Conservation (phyloP, 495 filamentous ascomycete species). For the Talaromyces adpressus region DNA sequence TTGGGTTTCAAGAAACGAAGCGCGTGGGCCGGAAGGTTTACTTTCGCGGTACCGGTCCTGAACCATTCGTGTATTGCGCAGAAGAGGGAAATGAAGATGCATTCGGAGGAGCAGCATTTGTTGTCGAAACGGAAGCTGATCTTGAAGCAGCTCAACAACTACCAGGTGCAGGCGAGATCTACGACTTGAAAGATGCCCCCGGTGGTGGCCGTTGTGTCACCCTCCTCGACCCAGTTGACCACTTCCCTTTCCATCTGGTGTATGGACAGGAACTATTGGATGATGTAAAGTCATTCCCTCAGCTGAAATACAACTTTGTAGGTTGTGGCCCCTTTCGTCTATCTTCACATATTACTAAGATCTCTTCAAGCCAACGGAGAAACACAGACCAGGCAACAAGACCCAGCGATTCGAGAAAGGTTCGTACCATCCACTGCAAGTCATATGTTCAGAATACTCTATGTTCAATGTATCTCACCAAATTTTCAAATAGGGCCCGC, state of each 20-base stretch:
- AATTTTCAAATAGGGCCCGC: slow-evolving; percentile 41
- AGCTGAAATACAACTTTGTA: slow-evolving; percentile 14
- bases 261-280: slow-evolving; percentile 16
- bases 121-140: slow-evolving; percentile 47
- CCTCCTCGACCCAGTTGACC: slow-evolving; percentile 21
- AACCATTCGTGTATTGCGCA: slow-evolving; percentile 47
- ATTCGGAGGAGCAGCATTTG: slow-evolving; percentile 47
- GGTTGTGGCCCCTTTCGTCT: neutral
- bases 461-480: too few species aligned
- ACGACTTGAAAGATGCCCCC: slow-evolving; percentile 15
- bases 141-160: slow-evolving; percentile 19
- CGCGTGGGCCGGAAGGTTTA: slow-evolving; percentile 39
- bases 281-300: neutral
- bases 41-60: slow-evolving; percentile 48
- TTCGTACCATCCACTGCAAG: slow-evolving; percentile 12
- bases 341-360: slow-evolving; percentile 3
- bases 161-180: slow-evolving; percentile 4
- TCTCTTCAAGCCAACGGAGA: slow-evolving; percentile 11
- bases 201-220: slow-evolving; percentile 20
- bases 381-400: slow-evolving; percentile 7
- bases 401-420: slow-evolving; percentile 32
- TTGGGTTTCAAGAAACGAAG: slow-evolving; percentile 42
- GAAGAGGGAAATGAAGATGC: slow-evolving; percentile 32
- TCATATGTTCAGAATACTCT: too few species aligned
- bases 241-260: slow-evolving; percentile 22